Evolutionary conservation across 1,139 yeast species (phyloP), one percentile per base, ranked within the genome.

Genomic region (Chernovozyma sophiae-reginae): DNA sequence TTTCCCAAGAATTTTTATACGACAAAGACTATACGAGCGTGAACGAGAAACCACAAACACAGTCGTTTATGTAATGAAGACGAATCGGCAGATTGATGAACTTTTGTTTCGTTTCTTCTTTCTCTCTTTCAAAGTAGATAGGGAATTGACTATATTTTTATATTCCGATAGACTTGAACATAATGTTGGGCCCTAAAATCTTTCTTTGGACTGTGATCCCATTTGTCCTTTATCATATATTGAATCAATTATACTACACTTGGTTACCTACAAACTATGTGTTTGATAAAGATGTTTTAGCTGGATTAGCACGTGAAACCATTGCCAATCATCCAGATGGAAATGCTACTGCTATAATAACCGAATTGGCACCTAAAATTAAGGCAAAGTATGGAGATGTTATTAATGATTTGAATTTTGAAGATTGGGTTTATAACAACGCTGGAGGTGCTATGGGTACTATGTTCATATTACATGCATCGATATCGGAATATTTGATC

Each of bases 361-460:
- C 63, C 18, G 81, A 75, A 27, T 68, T 92, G 44, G 77, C 86
- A 23, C 72, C 73, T 2, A 70, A 66, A 35, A 60, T 92, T 46
- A 72, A 80, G 49, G 69, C 61, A 2, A 77, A 70, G 39, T 92
- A 90, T 56, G 73, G 75, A 1, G 77, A 78, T 18, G 56, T 74
- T 46, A 76, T 89, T 60, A 86, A 84, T 56, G 79, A 77, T 43
- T 69, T 83, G 49, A 77, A 80, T 54, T 71, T 72, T 40, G 83
- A 85, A 35, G 92, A 89, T 50, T 92, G 97, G 97, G 81, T 92
- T 37, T 90, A 81, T 76, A 92, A 90, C 74, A 89, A 87, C 53
- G 98, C 98, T 7, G 98, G 98, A 39, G 96, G 96, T 48, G 97
- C 98, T 39, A 92, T 92, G 98, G 98, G 98, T 20, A 79, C 89